Percentiles rank a stretch among this genome's conserved stretches.
These are phyloP conservation scores for Byssochlamys sp. DNA, from an alignment of 2,329 filamentous ascomycete genomes.

Conservation along the genomic window DNA sequence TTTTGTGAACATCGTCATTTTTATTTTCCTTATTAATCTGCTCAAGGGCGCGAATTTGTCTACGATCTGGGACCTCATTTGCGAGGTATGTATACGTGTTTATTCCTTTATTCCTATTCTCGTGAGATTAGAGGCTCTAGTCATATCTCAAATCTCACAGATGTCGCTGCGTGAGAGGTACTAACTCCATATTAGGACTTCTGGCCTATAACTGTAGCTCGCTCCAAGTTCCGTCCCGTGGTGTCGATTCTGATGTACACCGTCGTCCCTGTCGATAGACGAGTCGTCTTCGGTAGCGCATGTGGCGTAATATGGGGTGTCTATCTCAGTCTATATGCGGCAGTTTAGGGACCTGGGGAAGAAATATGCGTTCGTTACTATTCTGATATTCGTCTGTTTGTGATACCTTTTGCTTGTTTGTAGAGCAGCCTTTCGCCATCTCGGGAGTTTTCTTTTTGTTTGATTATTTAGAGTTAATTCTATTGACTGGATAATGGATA, in stretches of 20 bases:
- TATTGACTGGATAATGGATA: neutral
- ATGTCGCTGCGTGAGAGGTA: neutral
- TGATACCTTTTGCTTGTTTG: neutral
- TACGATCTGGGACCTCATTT: conserved; percentile 19
- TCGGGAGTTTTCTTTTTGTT: neutral
- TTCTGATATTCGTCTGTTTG: neutral
- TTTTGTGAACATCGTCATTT: conserved; percentile 48
- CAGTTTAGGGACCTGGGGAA: conserved; percentile 13
- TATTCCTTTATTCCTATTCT: neutral
- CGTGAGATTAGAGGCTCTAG: conserved; percentile 4
- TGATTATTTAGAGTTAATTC: neutral
- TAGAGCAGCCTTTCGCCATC: neutral
- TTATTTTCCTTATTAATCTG: conserved; percentile 46
- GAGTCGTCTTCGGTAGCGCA: conserved; percentile 61
- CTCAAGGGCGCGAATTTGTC: conserved; percentile 23
- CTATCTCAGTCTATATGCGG: conserved; percentile 59
- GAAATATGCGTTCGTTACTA: neutral
- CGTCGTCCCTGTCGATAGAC: conserved; percentile 59
- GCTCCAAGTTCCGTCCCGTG: conserved; percentile 62
- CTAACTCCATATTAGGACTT: conserved; percentile 42
- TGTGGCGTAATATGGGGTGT: conserved; percentile 67
- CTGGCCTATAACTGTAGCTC: conserved; percentile 55
- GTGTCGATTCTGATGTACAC: conserved; percentile 63
- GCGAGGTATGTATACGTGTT: conserved; percentile 19
- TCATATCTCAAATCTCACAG: too few relatives aligned